Conservation (phyloP, 305 asterid genomes). For the Plantago lanceolata region DNA sequence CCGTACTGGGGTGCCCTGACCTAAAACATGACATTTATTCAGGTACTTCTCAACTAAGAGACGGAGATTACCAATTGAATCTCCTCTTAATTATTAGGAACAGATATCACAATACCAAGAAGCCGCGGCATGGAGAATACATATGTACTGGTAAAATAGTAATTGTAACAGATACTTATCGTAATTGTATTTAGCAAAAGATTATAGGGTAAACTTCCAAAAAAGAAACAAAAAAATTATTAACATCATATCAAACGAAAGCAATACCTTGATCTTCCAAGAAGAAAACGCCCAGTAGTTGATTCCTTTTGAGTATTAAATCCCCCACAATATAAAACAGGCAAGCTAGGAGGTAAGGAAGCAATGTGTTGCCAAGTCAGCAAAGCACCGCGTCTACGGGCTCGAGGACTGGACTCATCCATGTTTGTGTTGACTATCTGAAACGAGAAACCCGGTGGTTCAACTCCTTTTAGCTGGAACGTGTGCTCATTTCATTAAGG, state of each 20-base stretch:
- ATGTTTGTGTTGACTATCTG: conserved; percentile 88
- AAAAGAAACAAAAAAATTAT: not conserved
- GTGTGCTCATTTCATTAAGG: conserved; percentile 86
- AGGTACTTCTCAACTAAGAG: too few species aligned
- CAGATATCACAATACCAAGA: too few species aligned
- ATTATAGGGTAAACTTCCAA: not conserved
- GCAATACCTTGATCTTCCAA: conserved; percentile 87
- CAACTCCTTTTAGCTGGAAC: conserved; percentile 92
- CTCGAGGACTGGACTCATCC: conserved; percentile 89
- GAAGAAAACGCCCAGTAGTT: conserved; percentile 94
- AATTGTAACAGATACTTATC: not conserved
- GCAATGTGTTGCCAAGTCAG: conserved; percentile 99
- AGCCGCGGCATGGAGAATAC: too few species aligned
- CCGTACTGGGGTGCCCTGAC: too few species aligned
- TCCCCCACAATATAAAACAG: conserved; percentile 90
- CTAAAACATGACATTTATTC: too few species aligned
- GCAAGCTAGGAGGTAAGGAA: conserved; percentile 92
- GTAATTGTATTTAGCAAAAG: too few species aligned
- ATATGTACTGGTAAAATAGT: too few species aligned
- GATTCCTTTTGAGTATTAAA: conserved; percentile 95
- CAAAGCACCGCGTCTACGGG: conserved; percentile 95
- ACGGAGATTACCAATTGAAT: too few species aligned
- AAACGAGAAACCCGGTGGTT: conserved; percentile 93
- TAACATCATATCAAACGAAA: not conserved
- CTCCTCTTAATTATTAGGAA: too few species aligned